phyloP scores from a whole-genome alignment of 805 yeast species.

The Starmerella khaoyaiensis region DNA sequence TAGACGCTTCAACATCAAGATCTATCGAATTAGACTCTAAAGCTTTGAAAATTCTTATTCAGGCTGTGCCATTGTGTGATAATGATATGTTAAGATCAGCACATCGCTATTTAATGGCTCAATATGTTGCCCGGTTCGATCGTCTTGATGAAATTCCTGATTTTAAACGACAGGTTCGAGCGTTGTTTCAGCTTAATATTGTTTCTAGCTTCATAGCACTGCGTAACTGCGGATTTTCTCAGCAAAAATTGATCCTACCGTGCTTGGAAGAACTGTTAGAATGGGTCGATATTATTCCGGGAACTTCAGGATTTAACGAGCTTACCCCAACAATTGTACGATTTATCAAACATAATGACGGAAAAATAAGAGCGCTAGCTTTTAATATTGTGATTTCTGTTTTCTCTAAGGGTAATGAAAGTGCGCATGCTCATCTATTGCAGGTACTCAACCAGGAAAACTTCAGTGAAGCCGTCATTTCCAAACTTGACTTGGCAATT shows the following conservation, averaged over 20 bases:
- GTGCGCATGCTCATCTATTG: conserved; percentile 37
- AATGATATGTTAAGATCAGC: neutral
- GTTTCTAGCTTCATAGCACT: neutral
- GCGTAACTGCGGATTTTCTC: neutral
- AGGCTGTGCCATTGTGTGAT: neutral
- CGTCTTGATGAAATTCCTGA: neutral
- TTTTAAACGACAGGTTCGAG: neutral
- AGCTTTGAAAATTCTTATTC: neutral
- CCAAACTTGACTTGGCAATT: conserved; percentile 6
- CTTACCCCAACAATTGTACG: conserved; percentile 27
- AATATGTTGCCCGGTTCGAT: neutral
- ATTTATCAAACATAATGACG: conserved; percentile 23
- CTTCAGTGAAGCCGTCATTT: conserved; percentile 3
- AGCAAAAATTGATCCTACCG: neutral
- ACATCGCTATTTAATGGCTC: neutral
- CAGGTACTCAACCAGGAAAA: conserved; percentile 30
- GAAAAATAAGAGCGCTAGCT: conserved; percentile 22
- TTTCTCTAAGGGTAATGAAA: conserved; percentile 29
- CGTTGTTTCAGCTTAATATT: neutral
- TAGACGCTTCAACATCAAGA: too few relatives aligned
- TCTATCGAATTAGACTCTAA: neutral
- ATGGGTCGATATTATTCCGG: conserved; percentile 22
- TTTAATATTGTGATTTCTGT: conserved; percentile 28
- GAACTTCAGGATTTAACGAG: conserved; percentile 24
- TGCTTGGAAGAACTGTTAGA: conserved; percentile 17